A percentile compares a stretch with the other conserved stretches of the same genome.
Evolutionary conservation across 1,284 basidiomycete species (phyloP).

Genomic region (Moniliella sp.): DNA sequence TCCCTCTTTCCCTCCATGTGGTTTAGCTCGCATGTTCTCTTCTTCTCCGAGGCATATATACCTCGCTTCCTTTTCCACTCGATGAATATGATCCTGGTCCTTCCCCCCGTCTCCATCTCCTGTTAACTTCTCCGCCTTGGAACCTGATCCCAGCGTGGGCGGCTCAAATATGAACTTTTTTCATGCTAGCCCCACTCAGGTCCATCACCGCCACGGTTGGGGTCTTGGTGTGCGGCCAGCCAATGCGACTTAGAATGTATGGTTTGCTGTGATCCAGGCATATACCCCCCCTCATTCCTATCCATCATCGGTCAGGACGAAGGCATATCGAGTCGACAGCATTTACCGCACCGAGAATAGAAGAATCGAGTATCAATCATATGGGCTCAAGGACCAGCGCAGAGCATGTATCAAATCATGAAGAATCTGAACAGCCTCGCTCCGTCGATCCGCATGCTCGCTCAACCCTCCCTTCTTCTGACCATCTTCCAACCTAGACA

Average conservation of each 20-base stretch:
- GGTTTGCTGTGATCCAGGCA: slow-evolving; percentile 97
- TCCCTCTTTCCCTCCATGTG: no score
- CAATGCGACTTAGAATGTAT: slow-evolving; percentile 40
- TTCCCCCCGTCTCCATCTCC: no score
- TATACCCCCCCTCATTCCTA: slow-evolving; percentile 78
- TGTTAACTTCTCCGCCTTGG: no score
- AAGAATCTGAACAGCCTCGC: slow-evolving; percentile 55
- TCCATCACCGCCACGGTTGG: slow-evolving; percentile 73
- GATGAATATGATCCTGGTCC: no score
- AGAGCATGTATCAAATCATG: slow-evolving; percentile 64
- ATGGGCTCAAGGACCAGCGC: slow-evolving; percentile 53
- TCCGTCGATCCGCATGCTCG: slow-evolving; percentile 41
- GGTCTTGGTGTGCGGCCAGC: slow-evolving; percentile 1
- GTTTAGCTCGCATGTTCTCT: slow-evolving; percentile 64
- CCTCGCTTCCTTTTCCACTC: no score
- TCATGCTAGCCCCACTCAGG: slow-evolving; percentile 85
- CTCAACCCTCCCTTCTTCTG: slow-evolving; percentile 65
- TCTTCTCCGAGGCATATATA: no score
- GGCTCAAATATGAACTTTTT: slow-evolving; percentile 95
- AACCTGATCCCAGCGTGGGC: no score
- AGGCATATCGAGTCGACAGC: slow-evolving; percentile 51
- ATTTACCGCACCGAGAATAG: slow-evolving; percentile 52
- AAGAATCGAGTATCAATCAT: slow-evolving; percentile 49
- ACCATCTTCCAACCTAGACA: slow-evolving; percentile 72
- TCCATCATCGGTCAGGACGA: slow-evolving; percentile 52